Percentiles rank a stretch among this genome's conserved stretches.
Conservation (phyloP, 2,329 filamentous ascomycete species). For the Ilyonectria mors-panacis region DNA sequence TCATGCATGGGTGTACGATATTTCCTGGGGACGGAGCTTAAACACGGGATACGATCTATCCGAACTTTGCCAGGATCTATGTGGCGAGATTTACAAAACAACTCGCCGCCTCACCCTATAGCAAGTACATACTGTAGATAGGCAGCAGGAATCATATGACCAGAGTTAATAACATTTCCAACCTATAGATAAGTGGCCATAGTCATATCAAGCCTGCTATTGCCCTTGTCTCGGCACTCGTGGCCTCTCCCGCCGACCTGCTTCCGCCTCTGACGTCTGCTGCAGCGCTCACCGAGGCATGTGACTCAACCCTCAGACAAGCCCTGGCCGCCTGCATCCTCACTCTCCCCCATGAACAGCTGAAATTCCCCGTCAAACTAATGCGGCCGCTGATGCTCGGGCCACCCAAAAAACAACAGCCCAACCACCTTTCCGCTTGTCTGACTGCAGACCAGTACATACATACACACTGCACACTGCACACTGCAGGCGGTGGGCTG, state of each 20-base stretch:
- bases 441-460: conserved; percentile 29
- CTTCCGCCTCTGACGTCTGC: conserved; percentile 15
- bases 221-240: conserved; percentile 26
- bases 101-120: background rate
- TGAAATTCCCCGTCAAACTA: conserved; percentile 42
- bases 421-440: conserved; percentile 20
- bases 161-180: background rate
- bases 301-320: conserved; percentile 22
- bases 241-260: background rate
- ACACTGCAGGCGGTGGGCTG: conserved; percentile 13
- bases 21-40: background rate
- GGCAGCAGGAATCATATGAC: background rate
- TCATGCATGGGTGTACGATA: background rate
- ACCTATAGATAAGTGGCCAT: background rate
- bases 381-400: conserved; percentile 37
- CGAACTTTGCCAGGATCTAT: background rate
- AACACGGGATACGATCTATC: background rate
- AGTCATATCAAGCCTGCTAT: conserved; percentile 15
- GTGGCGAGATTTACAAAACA: background rate
- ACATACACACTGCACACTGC: conserved; percentile 13
- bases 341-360: conserved; percentile 44
- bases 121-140: background rate
- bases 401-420: background rate
- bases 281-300: conserved; percentile 11
- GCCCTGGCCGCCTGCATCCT: conserved; percentile 4